These are phyloP conservation scores for Paramecium tetraurelia DNA, from an alignment of 73 alveolate species.

Conservation along the genomic window DNA sequence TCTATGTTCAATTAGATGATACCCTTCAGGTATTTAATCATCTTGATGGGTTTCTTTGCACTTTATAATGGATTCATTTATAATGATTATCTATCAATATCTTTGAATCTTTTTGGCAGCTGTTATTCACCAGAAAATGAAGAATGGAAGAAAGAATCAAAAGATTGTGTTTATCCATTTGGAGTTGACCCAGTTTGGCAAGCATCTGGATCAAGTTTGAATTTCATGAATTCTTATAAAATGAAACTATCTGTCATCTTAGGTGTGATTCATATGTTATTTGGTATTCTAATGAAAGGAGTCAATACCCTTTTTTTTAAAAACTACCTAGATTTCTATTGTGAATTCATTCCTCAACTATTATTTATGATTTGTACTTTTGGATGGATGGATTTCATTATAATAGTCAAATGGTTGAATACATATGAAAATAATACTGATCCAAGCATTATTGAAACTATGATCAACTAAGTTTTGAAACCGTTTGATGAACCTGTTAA, in stretches of 20 bases:
- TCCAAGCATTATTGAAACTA: constrained; percentile 65
- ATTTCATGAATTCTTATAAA: constrained; percentile 78
- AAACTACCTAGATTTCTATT: constrained; percentile 69
- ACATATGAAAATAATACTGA: constrained; percentile 70
- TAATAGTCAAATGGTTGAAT: constrained; percentile 85
- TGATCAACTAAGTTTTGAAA: background rate
- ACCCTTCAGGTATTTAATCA: constrained; percentile 73
- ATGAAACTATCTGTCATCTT: constrained; percentile 90
- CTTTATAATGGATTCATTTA: constrained; percentile 82
- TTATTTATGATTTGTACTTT: constrained; percentile 73
- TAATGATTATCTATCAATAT: constrained; percentile 85
- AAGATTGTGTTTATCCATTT: constrained; percentile 72
- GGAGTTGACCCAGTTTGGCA: constrained; percentile 91
- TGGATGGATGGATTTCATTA: constrained; percentile 92
- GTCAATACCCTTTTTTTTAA: constrained; percentile 66
- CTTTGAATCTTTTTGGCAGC: constrained; percentile 74
- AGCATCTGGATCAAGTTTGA: constrained; percentile 64
- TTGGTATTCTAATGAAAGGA: constrained; percentile 87
- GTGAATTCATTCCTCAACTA: constrained; percentile 84
- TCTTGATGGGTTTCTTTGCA: constrained; percentile 88
- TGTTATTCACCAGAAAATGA: constrained; percentile 59
- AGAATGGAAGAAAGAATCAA: background rate
- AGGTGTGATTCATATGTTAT: constrained; percentile 85
- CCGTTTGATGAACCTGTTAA: constrained; percentile 46
- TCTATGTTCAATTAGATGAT: constrained; percentile 45